phyloP scores from a whole-genome alignment of 164 flowering plant genomes.

The Akebia trifoliata region DNA sequence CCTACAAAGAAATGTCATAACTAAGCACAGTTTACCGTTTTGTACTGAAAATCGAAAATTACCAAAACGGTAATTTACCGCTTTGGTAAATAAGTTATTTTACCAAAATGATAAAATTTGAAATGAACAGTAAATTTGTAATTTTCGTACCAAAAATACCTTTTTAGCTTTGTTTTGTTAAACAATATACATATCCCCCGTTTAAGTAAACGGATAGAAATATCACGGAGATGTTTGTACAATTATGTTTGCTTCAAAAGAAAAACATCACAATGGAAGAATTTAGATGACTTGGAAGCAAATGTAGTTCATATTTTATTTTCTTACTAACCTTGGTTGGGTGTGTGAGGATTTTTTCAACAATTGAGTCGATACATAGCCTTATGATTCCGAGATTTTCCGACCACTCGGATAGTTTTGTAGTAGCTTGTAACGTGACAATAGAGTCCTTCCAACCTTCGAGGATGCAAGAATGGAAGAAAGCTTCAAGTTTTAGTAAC shows the following conservation, averaged over 20 bases:
- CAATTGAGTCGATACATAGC: slow-evolving; percentile 69
- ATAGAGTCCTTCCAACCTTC: slow-evolving; percentile 93
- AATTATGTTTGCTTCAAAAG: too few relatives aligned
- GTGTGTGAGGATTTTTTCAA: slow-evolving; percentile 63
- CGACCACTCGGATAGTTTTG: slow-evolving; percentile 53
- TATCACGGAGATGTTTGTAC: too few relatives aligned
- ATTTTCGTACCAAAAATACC: too few relatives aligned
- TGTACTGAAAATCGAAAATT: neutral
- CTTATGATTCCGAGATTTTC: slow-evolving; percentile 67
- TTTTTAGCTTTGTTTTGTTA: too few relatives aligned
- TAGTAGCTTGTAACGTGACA: slow-evolving; percentile 46
- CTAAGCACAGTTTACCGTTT: neutral
- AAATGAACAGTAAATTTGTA: too few relatives aligned
- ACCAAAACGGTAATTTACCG: too few relatives aligned
- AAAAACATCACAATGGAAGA: too few relatives aligned
- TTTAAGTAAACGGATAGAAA: too few relatives aligned
- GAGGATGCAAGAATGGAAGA: slow-evolving; percentile 76
- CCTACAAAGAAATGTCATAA: slow-evolving; percentile 33
- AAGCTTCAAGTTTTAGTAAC: slow-evolving; percentile 59
- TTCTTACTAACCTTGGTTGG: slow-evolving; percentile 49
- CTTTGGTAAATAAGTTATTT: too few relatives aligned
- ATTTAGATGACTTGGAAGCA: neutral
- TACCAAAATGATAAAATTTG: too few relatives aligned
- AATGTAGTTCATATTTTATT: neutral
- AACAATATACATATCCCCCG: too few relatives aligned